A percentile compares a stretch with the other conserved stretches of the same genome.
Conservation (phyloP, 805 yeast species). For the Candida takata region DNA sequence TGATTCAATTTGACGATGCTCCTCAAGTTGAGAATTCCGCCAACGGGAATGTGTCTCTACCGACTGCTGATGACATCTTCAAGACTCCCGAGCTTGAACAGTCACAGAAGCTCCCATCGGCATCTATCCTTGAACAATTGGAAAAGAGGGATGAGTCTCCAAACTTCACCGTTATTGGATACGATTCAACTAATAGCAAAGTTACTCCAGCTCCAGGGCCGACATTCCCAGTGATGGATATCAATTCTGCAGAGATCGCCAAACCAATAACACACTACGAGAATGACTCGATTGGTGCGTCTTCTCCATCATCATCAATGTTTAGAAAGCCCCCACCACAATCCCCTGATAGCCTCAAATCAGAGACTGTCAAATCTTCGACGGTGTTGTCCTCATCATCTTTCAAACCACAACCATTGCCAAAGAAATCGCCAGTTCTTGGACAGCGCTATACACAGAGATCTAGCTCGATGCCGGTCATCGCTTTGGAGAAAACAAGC, state of each 20-base stretch:
- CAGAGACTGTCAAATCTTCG: not conserved
- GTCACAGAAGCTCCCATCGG: slow-evolving; percentile 10
- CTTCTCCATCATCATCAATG: not conserved
- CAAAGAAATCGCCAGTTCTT: slow-evolving; percentile 6
- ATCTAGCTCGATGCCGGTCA: slow-evolving; percentile 21
- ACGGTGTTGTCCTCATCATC: not conserved
- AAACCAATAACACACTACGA: slow-evolving; percentile 1
- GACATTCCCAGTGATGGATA: too few relatives aligned
- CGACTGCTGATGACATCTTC: slow-evolving; percentile 16
- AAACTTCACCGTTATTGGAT: slow-evolving; percentile 1
- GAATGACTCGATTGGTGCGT: not conserved
- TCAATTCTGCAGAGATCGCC: too few relatives aligned
- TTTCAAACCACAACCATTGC: slow-evolving; percentile 8
- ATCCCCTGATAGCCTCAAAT: not conserved
- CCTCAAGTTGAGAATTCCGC: not conserved
- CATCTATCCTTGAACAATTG: slow-evolving; percentile 6
- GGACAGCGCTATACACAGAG: slow-evolving; percentile 16
- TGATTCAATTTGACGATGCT: slow-evolving; percentile 30
- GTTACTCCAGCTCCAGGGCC: too few relatives aligned
- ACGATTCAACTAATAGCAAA: too few relatives aligned
- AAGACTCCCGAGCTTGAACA: slow-evolving; percentile 22
- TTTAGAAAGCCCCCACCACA: not conserved
- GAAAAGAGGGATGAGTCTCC: slow-evolving; percentile 3
- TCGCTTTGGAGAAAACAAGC: slow-evolving; percentile 1
- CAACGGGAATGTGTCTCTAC: not conserved